Evolutionary conservation across 257 asterid genomes (phyloP).

Genomic region (Solanum corneliomulleri): DNA sequence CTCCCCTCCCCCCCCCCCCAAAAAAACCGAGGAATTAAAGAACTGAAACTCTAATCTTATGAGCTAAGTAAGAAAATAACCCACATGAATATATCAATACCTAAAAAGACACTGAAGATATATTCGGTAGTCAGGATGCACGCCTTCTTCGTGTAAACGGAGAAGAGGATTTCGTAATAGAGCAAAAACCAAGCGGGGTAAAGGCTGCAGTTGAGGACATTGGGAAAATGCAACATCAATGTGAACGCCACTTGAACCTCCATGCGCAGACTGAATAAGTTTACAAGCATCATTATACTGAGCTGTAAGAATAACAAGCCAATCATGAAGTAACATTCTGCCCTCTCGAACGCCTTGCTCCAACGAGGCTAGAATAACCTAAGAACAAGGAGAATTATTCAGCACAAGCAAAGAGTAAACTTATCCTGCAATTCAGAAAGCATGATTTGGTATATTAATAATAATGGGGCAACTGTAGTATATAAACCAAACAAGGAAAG

Average conservation of each 20-base stretch:
- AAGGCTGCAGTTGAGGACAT: slow-evolving; percentile 85
- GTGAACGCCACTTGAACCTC: slow-evolving; percentile 35
- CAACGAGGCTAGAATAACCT: slow-evolving; percentile 87
- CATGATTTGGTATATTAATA: neutral
- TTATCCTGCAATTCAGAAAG: neutral
- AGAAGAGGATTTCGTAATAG: slow-evolving; percentile 88
- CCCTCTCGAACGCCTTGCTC: slow-evolving; percentile 96
- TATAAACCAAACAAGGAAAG: neutral
- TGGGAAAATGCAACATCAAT: slow-evolving; percentile 84
- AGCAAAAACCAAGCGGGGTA: slow-evolving; percentile 92
- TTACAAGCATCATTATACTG: slow-evolving; percentile 82
- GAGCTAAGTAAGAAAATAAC: neutral
- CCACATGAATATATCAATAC: slow-evolving; percentile 18
- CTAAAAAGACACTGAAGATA: slow-evolving; percentile 97
- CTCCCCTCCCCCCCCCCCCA: too few species aligned
- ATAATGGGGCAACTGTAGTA: neutral
- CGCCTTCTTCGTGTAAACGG: slow-evolving; percentile 98
- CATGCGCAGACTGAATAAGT: slow-evolving; percentile 52
- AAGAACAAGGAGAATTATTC: slow-evolving; percentile 9
- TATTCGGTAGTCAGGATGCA: slow-evolving; percentile 95
- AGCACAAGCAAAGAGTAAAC: neutral
- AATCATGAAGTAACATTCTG: slow-evolving; percentile 81
- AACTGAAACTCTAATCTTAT: neutral
- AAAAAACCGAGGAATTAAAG: neutral
- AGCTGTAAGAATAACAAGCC: slow-evolving; percentile 95